phyloP scores from a whole-genome alignment of 2,329 filamentous ascomycete species.

The Penicillium expansum region DNA sequence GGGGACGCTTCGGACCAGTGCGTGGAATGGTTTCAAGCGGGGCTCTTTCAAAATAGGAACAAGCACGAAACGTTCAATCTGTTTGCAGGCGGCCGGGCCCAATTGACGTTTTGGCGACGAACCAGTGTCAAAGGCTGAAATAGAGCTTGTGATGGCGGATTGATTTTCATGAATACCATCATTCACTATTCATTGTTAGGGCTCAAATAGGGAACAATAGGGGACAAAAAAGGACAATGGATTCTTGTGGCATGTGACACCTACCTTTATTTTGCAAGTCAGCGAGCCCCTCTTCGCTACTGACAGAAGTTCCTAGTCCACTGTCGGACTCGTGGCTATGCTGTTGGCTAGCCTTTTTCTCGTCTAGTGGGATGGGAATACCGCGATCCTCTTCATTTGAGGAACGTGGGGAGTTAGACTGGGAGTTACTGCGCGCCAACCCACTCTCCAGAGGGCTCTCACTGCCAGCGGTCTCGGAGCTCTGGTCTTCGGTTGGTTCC shows the following conservation, averaged over 20 bases:
- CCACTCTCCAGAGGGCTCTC: not conserved
- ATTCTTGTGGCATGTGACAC: conserved; percentile 19
- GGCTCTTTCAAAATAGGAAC: conserved; percentile 72
- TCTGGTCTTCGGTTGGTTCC: conserved; percentile 50
- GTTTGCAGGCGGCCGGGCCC: conserved; percentile 66
- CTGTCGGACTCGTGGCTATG: conserved; percentile 78
- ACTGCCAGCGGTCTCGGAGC: not conserved
- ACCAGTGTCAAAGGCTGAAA: conserved; percentile 48
- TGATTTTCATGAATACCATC: conserved; percentile 26
- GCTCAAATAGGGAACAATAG: conserved; percentile 16
- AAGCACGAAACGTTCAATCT: conserved; percentile 77
- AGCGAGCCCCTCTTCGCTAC: conserved; percentile 50
- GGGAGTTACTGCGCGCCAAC: not conserved
- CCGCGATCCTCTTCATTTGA: conserved; percentile 27
- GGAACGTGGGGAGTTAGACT: conserved; percentile 22
- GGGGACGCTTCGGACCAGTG: conserved; percentile 74
- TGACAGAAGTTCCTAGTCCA: conserved; percentile 79
- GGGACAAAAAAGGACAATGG: not conserved
- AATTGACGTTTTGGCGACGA: conserved; percentile 58
- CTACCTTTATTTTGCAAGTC: conserved; percentile 48
- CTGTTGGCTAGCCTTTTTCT: conserved; percentile 42
- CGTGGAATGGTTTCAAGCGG: conserved; percentile 73
- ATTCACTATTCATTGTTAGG: conserved; percentile 23
- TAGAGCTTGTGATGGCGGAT: conserved; percentile 62
- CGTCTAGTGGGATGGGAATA: conserved; percentile 6